Percentiles rank a stretch among this genome's conserved stretches.
Conservation (phyloP, 2,329 filamentous ascomycete genomes). For the Arthroderma sp. region DNA sequence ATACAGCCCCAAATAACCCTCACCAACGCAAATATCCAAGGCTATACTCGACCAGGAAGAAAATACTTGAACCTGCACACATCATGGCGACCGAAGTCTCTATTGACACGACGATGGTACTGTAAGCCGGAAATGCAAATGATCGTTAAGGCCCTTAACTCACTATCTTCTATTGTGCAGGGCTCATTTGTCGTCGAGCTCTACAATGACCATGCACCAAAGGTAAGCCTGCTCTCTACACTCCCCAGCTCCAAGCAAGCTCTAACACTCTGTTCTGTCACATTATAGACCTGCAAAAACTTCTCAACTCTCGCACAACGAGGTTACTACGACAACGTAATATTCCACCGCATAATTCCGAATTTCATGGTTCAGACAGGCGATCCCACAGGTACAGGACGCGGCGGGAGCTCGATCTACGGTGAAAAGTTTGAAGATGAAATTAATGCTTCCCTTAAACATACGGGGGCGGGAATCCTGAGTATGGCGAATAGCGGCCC, state of each 20-base stretch:
- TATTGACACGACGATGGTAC: conserved; percentile 76
- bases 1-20: no score
- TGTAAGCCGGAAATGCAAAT: neutral
- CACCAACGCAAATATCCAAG: no score
- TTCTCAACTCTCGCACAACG: conserved; percentile 66
- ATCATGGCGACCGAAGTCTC: conserved; percentile 63
- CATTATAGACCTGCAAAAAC: conserved; percentile 60
- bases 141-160: no score
- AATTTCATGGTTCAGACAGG: conserved; percentile 95
- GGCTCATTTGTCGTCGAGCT: conserved; percentile 78
- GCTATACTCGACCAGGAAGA: no score
- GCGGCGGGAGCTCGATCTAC: conserved; percentile 79
- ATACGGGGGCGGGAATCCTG: conserved; percentile 85
- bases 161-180: conserved; percentile 31
- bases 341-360: conserved; percentile 91
- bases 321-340: conserved; percentile 74
- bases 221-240: neutral
- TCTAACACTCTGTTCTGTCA: neutral
- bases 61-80: neutral
- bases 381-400: conserved; percentile 85
- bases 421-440: conserved; percentile 92
- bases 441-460: conserved; percentile 63
- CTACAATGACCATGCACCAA: conserved; percentile 63
- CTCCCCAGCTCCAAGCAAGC: neutral
- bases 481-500: conserved; percentile 94